Evolutionary conservation across 345 rosid species (phyloP).

Genomic region (Laguncularia racemosa): DNA sequence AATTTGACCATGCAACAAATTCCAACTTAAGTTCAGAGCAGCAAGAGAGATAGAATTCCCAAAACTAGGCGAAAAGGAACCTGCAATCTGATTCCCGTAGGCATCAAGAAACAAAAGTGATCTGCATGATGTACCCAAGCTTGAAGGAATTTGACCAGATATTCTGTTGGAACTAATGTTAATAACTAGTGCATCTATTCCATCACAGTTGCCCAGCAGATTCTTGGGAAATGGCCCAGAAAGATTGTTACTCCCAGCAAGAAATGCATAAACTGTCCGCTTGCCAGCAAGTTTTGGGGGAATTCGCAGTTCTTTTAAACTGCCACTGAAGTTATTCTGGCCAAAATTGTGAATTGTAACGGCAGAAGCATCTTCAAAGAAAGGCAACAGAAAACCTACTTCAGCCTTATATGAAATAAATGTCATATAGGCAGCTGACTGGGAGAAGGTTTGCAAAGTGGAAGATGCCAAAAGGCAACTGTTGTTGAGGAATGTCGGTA

Average conservation of each 20-base stretch:
- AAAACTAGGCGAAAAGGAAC: constrained; percentile 32
- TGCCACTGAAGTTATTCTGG: constrained; percentile 67
- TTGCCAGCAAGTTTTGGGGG: constrained; percentile 48
- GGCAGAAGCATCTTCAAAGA: constrained; percentile 29
- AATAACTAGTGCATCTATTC: constrained; percentile 27
- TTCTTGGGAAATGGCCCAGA: constrained; percentile 42
- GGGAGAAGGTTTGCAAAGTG: constrained; percentile 18
- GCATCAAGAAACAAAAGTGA: constrained; percentile 43
- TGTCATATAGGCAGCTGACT: constrained; percentile 45
- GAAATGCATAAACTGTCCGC: constrained; percentile 43
- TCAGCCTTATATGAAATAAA: constrained; percentile 40
- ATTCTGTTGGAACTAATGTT: constrained; percentile 50
- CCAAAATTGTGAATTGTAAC: constrained; percentile 60
- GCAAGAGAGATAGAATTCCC: constrained; percentile 36
- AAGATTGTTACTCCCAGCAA: constrained; percentile 49
- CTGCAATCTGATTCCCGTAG: constrained; percentile 43
- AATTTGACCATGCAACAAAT: constrained; percentile 39
- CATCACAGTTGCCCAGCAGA: constrained; percentile 34
- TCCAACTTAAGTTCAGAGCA: constrained; percentile 42
- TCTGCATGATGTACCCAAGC: constrained; percentile 35
- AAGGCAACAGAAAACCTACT: constrained; percentile 22
- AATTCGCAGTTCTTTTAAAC: constrained; percentile 40
- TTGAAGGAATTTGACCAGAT: constrained; percentile 36
- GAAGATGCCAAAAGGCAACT: constrained; percentile 42
- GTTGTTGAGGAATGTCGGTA: constrained; percentile 44